Evolutionary conservation across 768 basidiomycete species (phyloP), one percentile per base, ranked within the genome.

Genomic region (Termitomyces sp.): DNA sequence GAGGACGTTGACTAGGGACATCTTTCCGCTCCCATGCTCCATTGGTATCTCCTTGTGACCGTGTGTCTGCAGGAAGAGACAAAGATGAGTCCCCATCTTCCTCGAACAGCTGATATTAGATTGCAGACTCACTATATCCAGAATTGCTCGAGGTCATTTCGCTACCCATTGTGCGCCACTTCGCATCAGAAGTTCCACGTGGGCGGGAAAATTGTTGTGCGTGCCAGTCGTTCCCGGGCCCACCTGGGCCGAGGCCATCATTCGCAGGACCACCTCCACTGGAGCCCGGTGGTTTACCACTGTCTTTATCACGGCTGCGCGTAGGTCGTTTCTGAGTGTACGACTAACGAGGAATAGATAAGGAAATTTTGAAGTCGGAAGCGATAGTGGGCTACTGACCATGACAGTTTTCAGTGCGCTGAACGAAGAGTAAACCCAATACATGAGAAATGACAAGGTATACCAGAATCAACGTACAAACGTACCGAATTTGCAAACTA

Each of bases 401-500:
- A 92, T 91, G 56, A 92, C 88, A 13, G 89, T 91, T 67, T 90
- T 91, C 50, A 92, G 72, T 7, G 91, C 89, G 30, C 89, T 91
- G 61, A 41, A 61, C 55, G 36, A 50, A 33, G 0, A 59, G 61
- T 55, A 50, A 55, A 61, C 61, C 32, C 32, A 52, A 47, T 61
- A 69, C 50, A 46, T 68, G 65, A 49, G 66, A 57, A 65, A 56
- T 4, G 50, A 46, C 47, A 10, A 46, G 18, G 50, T 36, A 18
- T 16, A 20, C 14, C 20, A 64, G 57, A 59, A 62, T 20, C 58
- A 43, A 54, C 30, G 16, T 13, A 53, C 48, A 30, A 43, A 35
- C 83, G 52, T 72, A 89, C 87, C 95, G 80, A 65, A 97, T 93
- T 68, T 97, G 95, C 58, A 98, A 75, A 68, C 91, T 89, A 62